phyloP scores from a whole-genome alignment of 139 green algal genomes.

The Picocystis salinarum region DNA sequence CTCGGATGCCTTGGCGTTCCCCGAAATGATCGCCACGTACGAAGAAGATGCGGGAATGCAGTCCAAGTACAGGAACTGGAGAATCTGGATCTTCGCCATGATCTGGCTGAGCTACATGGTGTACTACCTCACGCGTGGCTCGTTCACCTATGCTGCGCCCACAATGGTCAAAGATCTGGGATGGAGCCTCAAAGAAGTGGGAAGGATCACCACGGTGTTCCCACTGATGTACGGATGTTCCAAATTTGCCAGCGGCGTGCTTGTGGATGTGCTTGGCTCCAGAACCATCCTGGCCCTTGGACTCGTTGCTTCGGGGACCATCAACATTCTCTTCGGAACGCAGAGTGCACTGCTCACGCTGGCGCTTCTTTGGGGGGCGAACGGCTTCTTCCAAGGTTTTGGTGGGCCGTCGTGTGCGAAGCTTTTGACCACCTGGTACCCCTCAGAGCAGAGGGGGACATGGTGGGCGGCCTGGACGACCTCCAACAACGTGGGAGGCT shows the following conservation, averaged over 20 bases:
- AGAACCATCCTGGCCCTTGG: neutral
- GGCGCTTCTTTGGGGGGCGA: conserved; percentile 1
- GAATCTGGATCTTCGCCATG: neutral
- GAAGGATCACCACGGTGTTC: neutral
- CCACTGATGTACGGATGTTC: conserved; percentile 1
- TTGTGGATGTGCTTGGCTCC: neutral
- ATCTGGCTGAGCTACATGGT: neutral
- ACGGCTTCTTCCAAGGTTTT: conserved; percentile 1
- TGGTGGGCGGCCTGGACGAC: neutral
- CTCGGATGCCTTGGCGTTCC: no score
- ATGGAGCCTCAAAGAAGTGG: neutral
- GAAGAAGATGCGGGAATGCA: neutral
- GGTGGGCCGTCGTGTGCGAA: neutral
- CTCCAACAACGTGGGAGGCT: neutral
- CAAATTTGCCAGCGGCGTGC: conserved; percentile 1
- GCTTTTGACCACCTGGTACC: neutral
- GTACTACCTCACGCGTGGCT: neutral
- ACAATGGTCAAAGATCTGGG: neutral
- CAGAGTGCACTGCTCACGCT: neutral
- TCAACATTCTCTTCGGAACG: neutral
- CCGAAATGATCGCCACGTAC: no score
- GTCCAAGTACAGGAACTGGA: neutral
- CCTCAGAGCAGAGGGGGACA: neutral
- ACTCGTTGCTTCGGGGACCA: neutral
- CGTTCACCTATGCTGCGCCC: neutral